Base-by-base conservation (phyloP, 306 rosid species). In the Rosa persica region DNA sequence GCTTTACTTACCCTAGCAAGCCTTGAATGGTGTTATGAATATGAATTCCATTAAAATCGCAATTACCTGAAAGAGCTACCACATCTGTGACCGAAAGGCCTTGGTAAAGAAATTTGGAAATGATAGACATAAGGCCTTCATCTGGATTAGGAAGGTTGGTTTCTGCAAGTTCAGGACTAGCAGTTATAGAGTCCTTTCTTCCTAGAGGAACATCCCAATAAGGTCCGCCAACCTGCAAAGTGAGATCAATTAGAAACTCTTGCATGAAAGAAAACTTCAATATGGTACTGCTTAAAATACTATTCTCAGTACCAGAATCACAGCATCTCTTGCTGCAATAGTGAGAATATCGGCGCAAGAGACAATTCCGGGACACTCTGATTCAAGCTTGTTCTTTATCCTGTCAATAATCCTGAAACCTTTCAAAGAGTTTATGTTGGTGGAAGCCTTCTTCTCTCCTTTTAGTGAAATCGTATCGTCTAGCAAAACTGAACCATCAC, bases 271-370 rank as follows among this genome's bases (percentile, higher is more conserved):
- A 6, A 43, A 20, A 44, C 70, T 44, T 75, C 44, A 65, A 0
- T 27, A 61, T 67, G 72, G 72, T 40, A 39, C 49, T 20, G 23
- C 4, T 40, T 3, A 19, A 34, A 22, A 22, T 68, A 19, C 5
- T 27, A 42, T 4, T 27, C 6, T n/a, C 15, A 20, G 42, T 85
- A 94, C 98, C 92, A 95, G 90, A 89, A 89, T 87, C 5, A 89
- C 89, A 48, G 98, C 98, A 85, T 95, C 98, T 80, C 98, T 95
- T 62, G 98, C 98, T 44, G 98, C 98, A 87, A 93, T 86, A 15
- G 98, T 95, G 81, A 95, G 97, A 78, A 92, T 87, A 91, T 95
- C 98, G 22, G 98, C 96, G 70, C 98, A 95, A 69, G 98, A 95
- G 66, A 95, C 98, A 43, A 92, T 74, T 68, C 90, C 97, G 0